These are phyloP conservation scores for Pleurozium schreberi DNA, from an alignment of 225 moss, liverwort and hornwort species.

Conservation along the genomic window DNA sequence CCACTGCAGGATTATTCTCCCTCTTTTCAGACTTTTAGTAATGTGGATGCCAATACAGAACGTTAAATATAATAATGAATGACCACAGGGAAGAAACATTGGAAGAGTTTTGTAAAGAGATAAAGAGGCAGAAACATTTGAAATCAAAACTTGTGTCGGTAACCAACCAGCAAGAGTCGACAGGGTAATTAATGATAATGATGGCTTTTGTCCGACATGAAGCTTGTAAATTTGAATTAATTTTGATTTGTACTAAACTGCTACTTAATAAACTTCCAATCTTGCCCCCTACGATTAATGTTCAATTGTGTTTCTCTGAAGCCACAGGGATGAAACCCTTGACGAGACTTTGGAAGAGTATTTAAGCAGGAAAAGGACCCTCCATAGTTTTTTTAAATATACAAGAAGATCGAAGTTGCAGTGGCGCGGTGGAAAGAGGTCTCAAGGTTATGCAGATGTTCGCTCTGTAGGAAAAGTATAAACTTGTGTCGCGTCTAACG, in stretches of 20 bases:
- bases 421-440: constrained; percentile 20
- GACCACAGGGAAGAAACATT: constrained; percentile 23
- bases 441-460: constrained; percentile 31
- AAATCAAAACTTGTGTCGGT: background rate
- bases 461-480: constrained; percentile 8
- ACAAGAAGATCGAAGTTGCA: constrained; percentile 22
- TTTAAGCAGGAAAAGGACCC: constrained; percentile 22
- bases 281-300: background rate
- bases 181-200: background rate
- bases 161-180: background rate
- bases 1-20: background rate
- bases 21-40: background rate
- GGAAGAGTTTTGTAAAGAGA: constrained; percentile 14
- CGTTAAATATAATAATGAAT: background rate
- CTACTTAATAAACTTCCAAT: background rate
- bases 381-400: constrained; percentile 32
- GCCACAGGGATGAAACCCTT: constrained; percentile 30
- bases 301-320: constrained; percentile 20
- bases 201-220: background rate
- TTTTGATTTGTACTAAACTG: background rate
- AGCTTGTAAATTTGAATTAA: background rate
- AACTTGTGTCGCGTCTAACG: constrained; percentile 5
- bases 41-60: background rate
- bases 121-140: background rate
- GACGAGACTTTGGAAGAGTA: constrained; percentile 33